These are phyloP conservation scores for Fusarium napiforme DNA, from an alignment of 2,329 filamentous ascomycete species.

Conservation along the genomic window DNA sequence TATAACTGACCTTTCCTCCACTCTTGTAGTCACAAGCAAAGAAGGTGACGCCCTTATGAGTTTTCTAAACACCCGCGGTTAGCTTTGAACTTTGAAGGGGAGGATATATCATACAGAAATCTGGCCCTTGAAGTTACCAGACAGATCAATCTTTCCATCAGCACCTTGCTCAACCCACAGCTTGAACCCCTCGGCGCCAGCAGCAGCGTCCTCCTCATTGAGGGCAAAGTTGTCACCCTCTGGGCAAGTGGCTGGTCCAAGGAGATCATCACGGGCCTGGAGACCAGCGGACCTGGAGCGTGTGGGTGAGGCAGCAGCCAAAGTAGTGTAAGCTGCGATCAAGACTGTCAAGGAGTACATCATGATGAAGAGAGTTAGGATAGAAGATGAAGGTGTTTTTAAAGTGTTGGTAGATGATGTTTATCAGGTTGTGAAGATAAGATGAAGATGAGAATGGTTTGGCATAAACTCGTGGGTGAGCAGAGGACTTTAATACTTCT, in stretches of 20 bases:
- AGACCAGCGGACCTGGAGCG: background rate
- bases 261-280: background rate
- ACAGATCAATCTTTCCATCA: background rate
- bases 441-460: background rate
- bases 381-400: background rate
- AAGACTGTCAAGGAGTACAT: background rate
- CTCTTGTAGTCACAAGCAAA: background rate
- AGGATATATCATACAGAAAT: background rate
- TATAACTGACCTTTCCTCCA: background rate
- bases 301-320: background rate
- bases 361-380: too few species aligned
- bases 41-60: background rate
- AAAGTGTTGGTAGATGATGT: accelerated
- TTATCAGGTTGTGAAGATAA: background rate
- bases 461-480: accelerated
- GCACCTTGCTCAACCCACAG: background rate
- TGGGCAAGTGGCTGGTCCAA: background rate
- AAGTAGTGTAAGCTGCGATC: background rate
- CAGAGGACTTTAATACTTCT: background rate
- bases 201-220: background rate
- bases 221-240: background rate
- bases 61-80: background rate
- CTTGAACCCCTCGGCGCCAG: background rate
- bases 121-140: background rate
- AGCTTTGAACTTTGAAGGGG: accelerated